These are phyloP conservation scores for Nicotiana noctiflora DNA, from an alignment of 257 asterid genomes.

Conservation along the genomic window DNA sequence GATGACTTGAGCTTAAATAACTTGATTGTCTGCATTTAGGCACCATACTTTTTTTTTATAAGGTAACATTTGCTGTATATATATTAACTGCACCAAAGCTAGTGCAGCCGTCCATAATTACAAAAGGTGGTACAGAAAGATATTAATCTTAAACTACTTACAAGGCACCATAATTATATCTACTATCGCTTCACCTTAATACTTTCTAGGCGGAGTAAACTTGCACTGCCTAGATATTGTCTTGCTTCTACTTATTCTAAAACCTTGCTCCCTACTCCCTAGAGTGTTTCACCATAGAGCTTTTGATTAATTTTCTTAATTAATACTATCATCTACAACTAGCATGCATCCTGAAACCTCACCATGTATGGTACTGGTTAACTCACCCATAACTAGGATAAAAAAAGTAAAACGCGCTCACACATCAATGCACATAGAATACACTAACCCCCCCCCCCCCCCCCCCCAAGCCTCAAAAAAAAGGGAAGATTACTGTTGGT, in stretches of 20 bases:
- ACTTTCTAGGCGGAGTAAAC: not conserved
- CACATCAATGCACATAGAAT: not conserved
- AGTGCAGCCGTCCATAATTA: too few species aligned
- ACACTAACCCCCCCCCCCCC: too few species aligned
- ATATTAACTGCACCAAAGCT: too few species aligned
- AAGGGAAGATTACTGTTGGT: too few species aligned
- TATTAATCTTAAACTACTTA: too few species aligned
- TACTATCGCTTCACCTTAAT: not conserved
- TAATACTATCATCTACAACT: not conserved
- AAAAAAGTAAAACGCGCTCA: not conserved
- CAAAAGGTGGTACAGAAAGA: too few species aligned
- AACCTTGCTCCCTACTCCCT: not conserved
- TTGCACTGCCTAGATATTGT: not conserved
- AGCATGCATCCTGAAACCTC: not conserved
- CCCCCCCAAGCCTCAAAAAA: too few species aligned
- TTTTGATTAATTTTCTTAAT: not conserved
- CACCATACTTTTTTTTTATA: not conserved
- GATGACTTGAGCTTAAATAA: not conserved
- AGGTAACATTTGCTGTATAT: too few species aligned
- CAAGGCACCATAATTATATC: not conserved
- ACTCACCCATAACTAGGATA: not conserved
- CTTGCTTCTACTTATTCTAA: not conserved
- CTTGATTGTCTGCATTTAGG: not conserved
- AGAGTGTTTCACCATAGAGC: not conserved
- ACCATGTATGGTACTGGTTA: not conserved